Conservation (phyloP, 2,329 filamentous ascomycete species). For the Venturia aucupariae region DNA sequence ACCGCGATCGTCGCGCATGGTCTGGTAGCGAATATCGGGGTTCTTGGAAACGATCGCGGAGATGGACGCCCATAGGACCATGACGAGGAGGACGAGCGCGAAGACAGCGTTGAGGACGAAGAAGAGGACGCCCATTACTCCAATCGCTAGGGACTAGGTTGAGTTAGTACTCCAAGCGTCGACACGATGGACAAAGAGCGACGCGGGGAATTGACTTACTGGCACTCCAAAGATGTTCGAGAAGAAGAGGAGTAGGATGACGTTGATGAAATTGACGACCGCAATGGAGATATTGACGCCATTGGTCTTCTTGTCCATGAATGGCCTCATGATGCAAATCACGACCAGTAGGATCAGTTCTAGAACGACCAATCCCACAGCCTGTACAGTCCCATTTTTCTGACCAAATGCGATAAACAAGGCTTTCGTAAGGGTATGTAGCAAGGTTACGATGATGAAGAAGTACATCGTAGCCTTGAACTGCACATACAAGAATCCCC, state of each 20-base stretch:
- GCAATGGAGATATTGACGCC: conserved; percentile 91
- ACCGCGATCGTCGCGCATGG: conserved; percentile 90
- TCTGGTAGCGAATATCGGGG: conserved; percentile 88
- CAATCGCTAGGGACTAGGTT: conserved; percentile 24
- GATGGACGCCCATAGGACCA: conserved; percentile 68
- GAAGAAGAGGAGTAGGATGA: conserved; percentile 83
- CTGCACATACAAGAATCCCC: conserved; percentile 96
- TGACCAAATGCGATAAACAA: conserved; percentile 83
- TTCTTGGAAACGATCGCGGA: conserved; percentile 83
- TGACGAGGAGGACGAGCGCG: conserved; percentile 36
- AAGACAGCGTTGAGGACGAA: conserved; percentile 16
- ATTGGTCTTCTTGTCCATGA: conserved; percentile 99
- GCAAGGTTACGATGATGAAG: conserved; percentile 73
- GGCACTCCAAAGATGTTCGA: conserved; percentile 79
- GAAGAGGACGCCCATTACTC: conserved; percentile 16
- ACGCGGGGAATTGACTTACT: conserved; percentile 32
- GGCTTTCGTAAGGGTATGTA: conserved; percentile 75
- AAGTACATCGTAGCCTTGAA: conserved; percentile 94
- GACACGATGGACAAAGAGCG: not conserved
- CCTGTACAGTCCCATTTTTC: conserved; percentile 60
- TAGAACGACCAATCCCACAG: conserved; percentile 72
- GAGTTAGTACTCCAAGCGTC: not conserved
- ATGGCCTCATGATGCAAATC: conserved; percentile 73
- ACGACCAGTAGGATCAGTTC: conserved; percentile 70
- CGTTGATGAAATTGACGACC: conserved; percentile 81